Evolutionary conservation across 371 early-diverging fungal genomes (phyloP), one percentile per base, ranked within the genome.

Genomic region (Actinomortierella wolfii): DNA sequence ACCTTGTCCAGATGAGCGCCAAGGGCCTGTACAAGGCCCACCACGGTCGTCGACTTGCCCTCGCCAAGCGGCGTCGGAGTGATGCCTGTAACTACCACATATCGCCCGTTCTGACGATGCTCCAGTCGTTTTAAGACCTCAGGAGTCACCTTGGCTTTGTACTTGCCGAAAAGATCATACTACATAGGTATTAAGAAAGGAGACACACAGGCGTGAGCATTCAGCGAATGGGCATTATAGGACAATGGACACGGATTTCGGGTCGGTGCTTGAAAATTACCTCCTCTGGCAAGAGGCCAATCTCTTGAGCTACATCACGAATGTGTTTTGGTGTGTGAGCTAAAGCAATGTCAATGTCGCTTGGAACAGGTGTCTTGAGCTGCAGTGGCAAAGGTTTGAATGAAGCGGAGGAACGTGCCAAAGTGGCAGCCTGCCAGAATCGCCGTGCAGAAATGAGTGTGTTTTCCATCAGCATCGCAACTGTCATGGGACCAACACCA

Each of bases 41-140:
- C 92, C 15, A 94, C 91, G 4, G 95, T 96, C 3, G 97, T 98
- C 7, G 97, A 97, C 77, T 98, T 98, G 66, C 98, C 98, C 84
- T 98, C 98, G 64, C 98, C 98, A 15, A 98, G 86, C 34, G 98
- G 98, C 8, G 98, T 98, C 13, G 98, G 98, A 2, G 96, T 98
- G 67, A 97, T 98, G 45, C 91, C 98, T 23, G 97, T 92, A 13
- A 98, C 96, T 0, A 98, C 95, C 57, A 98, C 86, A 77, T 97
- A 98, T 55, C 89, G 90, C 49, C 95, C 98, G 76, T 95, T 84
- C 67, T 86, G 78, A 55, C 88, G 85, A 61, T 87, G 84, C 43
- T 84, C 69, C 26, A 98, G 85, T n/a, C 98, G 87, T 24, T 96
- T 84, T 40, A 96, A 67, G 14, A 95, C 88, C 51, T 86, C 83